These are phyloP conservation scores for Globisporangium orthogonon DNA, from an alignment of 352 stramenopile genomes.

Conservation along the genomic window DNA sequence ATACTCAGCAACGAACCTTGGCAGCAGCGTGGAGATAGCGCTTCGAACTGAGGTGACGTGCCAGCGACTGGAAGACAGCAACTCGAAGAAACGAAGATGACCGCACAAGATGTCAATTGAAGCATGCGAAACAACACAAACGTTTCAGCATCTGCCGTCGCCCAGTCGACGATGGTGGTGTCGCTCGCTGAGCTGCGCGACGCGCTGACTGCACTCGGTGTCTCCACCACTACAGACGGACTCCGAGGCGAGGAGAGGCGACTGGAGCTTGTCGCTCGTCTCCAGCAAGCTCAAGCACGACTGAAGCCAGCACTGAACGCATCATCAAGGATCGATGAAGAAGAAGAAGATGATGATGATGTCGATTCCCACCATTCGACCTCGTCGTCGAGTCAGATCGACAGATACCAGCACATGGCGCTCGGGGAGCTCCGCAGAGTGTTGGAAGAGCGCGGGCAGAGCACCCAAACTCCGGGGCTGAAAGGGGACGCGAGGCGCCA, in stretches of 20 bases:
- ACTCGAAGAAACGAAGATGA: too few relatives aligned
- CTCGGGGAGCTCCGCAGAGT: slow-evolving; percentile 29
- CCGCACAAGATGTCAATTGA: too few relatives aligned
- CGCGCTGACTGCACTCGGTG: slow-evolving; percentile 20
- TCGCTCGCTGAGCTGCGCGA: slow-evolving; percentile 23
- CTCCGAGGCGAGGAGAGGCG: slow-evolving; percentile 29
- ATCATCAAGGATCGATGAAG: neutral
- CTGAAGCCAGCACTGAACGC: neutral
- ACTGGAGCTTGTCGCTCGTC: slow-evolving; percentile 21
- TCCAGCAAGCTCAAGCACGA: slow-evolving; percentile 10
- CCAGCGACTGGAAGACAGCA: too few relatives aligned
- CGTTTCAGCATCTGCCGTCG: too few relatives aligned
- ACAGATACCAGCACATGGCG: slow-evolving; percentile 11
- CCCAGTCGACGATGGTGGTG: neutral
- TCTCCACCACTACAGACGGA: slow-evolving; percentile 27
- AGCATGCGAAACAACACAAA: too few relatives aligned
- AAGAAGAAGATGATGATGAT: neutral
- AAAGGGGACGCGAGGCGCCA: slow-evolving; percentile 39
- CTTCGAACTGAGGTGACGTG: too few relatives aligned
- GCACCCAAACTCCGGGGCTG: slow-evolving; percentile 33
- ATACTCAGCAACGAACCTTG: too few relatives aligned
- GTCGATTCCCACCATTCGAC: neutral
- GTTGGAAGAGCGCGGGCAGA: slow-evolving; percentile 23
- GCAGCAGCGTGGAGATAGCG: too few relatives aligned
- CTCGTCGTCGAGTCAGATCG: neutral